These are phyloP conservation scores for Boletus reticuloceps DNA, from an alignment of 768 basidiomycete species.

Conservation along the genomic window DNA sequence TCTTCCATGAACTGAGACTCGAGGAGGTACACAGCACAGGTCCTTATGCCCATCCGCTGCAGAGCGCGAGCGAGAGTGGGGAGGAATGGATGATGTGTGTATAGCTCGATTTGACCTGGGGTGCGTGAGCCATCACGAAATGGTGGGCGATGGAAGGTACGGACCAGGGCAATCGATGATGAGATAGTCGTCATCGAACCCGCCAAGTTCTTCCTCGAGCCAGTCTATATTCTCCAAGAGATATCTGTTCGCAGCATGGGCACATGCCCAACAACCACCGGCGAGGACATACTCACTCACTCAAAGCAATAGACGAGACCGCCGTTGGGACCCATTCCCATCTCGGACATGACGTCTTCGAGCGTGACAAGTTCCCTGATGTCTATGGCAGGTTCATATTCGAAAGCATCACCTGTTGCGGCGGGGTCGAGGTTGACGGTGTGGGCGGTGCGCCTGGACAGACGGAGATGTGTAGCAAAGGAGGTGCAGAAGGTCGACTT, in stretches of 20 bases:
- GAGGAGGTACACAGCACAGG: constrained; percentile 88
- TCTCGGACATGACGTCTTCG: constrained; percentile 94
- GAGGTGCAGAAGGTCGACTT: constrained; percentile 93
- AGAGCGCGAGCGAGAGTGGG: constrained; percentile 83
- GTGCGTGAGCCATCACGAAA: constrained; percentile 3
- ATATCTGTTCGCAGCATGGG: constrained; percentile 57
- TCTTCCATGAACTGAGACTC: constrained; percentile 99
- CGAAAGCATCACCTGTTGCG: constrained; percentile 80
- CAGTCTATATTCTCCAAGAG: constrained; percentile 96
- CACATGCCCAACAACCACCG: background rate
- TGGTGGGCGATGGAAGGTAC: constrained; percentile 10
- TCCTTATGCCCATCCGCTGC: constrained; percentile 73
- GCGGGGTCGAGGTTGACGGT: constrained; percentile 98
- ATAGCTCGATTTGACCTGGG: constrained; percentile 94
- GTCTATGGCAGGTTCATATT: constrained; percentile 90
- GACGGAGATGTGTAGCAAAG: constrained; percentile 84
- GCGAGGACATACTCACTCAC: constrained; percentile 65
- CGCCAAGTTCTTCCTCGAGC: constrained; percentile 94
- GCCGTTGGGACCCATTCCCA: constrained; percentile 95
- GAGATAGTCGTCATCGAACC: constrained; percentile 94
- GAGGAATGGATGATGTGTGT: constrained; percentile 97
- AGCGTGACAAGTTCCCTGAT: constrained; percentile 90
- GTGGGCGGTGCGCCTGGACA: constrained; percentile 81
- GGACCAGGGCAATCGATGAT: constrained; percentile 88
- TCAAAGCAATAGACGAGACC: constrained; percentile 98